Evolutionary conservation across 2,329 filamentous ascomycete species (phyloP).

Genomic region (Bipolaris bicolor): DNA sequence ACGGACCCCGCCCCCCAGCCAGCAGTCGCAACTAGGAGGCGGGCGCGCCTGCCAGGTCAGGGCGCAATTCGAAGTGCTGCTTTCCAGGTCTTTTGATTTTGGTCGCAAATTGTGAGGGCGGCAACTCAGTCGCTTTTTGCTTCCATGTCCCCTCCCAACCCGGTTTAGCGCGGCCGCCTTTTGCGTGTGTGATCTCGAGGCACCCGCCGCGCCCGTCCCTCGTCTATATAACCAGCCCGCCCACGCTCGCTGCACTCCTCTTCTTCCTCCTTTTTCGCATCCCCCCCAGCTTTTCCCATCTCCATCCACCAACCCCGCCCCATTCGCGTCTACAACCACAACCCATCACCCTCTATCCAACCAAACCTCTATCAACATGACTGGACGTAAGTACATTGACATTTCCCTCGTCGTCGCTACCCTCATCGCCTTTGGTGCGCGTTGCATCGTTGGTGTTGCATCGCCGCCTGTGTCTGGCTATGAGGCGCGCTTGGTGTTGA

Average conservation of each 20-base stretch:
- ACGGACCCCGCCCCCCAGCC: conserved; percentile 7
- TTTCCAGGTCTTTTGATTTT: conserved; percentile 31
- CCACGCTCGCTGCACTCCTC: conserved; percentile 10
- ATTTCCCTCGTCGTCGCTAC: conserved; percentile 11
- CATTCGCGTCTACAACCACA: conserved; percentile 8
- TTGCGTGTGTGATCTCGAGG: conserved; percentile 32
- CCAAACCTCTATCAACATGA: conserved; percentile 47
- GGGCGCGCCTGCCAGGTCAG: conserved; percentile 11
- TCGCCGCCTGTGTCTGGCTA: conserved; percentile 21
- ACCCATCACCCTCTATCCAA: conserved; percentile 32
- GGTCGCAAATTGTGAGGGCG: conserved; percentile 18
- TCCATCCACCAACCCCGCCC: conserved; percentile 10
- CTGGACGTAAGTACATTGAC: conserved; percentile 51
- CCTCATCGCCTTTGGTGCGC: conserved; percentile 5
- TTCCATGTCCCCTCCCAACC: conserved; percentile 27
- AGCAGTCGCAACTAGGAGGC: conserved; percentile 2
- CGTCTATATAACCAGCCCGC: conserved; percentile 32
- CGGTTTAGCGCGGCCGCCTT: conserved; percentile 31
- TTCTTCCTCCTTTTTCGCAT: conserved; percentile 25
- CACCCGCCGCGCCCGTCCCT: conserved; percentile 27
- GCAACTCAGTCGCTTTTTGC: conserved; percentile 18
- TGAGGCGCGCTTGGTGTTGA: conserved; percentile 35
- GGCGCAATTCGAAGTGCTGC: conserved; percentile 21
- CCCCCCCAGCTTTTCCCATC: conserved; percentile 20
- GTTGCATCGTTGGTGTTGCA: conserved; percentile 21